phyloP scores from a whole-genome alignment of 1,284 basidiomycete genomes.

The Ganoderma boninense region DNA sequence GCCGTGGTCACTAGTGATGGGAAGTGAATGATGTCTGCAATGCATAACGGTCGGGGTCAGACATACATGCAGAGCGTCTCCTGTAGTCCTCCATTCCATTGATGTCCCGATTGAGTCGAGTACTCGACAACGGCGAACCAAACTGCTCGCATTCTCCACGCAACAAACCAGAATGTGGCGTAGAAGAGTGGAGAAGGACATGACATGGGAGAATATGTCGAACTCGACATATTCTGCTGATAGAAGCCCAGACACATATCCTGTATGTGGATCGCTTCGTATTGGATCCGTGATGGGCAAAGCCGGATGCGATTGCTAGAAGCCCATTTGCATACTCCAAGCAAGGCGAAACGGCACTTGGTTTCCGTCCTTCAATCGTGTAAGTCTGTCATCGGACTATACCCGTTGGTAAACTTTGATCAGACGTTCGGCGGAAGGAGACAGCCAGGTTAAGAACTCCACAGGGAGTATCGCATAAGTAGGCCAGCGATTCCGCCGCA shows the following conservation, averaged over 20 bases:
- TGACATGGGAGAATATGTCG: background rate
- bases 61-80: background rate
- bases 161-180: background rate
- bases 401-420: background rate
- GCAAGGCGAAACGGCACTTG: background rate
- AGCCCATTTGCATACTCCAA: background rate
- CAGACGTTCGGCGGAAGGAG: background rate
- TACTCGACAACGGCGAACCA: background rate
- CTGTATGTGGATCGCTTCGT: background rate
- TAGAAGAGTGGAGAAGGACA: background rate
- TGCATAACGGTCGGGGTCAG: background rate
- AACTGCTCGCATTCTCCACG: background rate
- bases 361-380: background rate
- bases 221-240: background rate
- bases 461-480: background rate
- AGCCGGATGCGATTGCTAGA: background rate
- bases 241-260: background rate
- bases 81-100: background rate
- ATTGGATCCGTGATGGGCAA: background rate
- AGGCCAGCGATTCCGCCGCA: background rate
- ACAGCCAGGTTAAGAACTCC: background rate
- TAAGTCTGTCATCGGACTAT: background rate
- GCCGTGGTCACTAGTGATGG: background rate
- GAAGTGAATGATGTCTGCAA: background rate
- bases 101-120: background rate